Base-by-base conservation (phyloP, 2,329 filamentous ascomycete species). In the Niveomyces coronatus region DNA sequence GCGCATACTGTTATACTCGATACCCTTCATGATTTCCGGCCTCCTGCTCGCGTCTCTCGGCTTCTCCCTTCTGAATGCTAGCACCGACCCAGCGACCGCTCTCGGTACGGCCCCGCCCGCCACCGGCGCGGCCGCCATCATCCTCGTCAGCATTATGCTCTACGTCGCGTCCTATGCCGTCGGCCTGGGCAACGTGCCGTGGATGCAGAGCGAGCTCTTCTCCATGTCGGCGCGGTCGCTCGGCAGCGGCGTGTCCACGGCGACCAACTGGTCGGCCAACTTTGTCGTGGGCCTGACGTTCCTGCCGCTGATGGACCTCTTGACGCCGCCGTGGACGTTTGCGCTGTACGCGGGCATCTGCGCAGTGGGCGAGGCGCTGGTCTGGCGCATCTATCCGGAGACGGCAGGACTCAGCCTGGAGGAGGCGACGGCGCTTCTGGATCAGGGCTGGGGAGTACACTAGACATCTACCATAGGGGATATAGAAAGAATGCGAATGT, bases 141-240 rank as follows among this genome's bases (percentile, higher is more conserved):
- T 95, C 30, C 71, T 95, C 3, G 45, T 74, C 28, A 82, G 82
- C 46, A 80, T 95, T 56, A 81, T 87, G 57, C 49, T 86, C 7
- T 95, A 93, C 57, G 87, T 94, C 2, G 82, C 85, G 8, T 71
- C 81, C 1, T 96, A 93, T 54, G 89, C 89, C 1, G 67, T 88
- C 2, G 89, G 89, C 3, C 70, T 96, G 3, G 89, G 89, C 8
- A 93, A 87, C 50, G 86, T 96, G 3, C 88, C 89, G 0, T 96
- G 89, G 89, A 89, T 94, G 70, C 88, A 94, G 62, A 85, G 81
- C 49, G 89, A 96, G 62, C 72, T 94, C 22, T 95, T 95, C 53
- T 83, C 87, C 1, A 67, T 88, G 33, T 70, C 71, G 20, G 82
- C 87, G 31, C 76, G 84, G 34, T 79, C 79, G 4, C 60, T 85